Conservation (phyloP, 352 stramenopile genomes). For the Hyaloperonospora arabidopsidis region DNA sequence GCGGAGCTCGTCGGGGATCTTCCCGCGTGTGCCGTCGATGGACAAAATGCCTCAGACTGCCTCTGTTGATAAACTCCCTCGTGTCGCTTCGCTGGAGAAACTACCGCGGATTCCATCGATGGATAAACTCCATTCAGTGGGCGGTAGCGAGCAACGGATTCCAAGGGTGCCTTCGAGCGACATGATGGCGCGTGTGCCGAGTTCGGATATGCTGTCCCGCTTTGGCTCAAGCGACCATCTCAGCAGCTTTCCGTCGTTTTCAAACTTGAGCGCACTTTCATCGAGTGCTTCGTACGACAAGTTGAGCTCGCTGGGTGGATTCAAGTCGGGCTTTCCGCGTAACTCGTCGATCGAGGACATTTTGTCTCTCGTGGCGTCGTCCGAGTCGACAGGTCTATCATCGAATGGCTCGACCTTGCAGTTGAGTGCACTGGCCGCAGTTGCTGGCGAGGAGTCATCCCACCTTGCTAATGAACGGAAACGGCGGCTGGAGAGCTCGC, state of each 20-base stretch:
- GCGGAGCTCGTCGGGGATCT: slow-evolving; percentile 69
- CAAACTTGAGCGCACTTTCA: slow-evolving; percentile 55
- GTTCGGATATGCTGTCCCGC: slow-evolving; percentile 64
- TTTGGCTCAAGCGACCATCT: slow-evolving; percentile 60
- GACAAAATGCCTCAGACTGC: slow-evolving; percentile 52
- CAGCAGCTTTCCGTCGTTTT: slow-evolving; percentile 72
- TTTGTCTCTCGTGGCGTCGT: slow-evolving; percentile 74
- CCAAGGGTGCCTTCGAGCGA: slow-evolving; percentile 57
- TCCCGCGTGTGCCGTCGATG: slow-evolving; percentile 69
- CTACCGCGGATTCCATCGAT: slow-evolving; percentile 55
- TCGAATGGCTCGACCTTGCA: slow-evolving; percentile 57
- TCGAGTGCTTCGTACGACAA: slow-evolving; percentile 73
- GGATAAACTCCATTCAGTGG: slow-evolving; percentile 50
- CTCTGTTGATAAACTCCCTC: slow-evolving; percentile 58
- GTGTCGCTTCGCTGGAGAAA: slow-evolving; percentile 69
- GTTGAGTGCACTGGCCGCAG: slow-evolving; percentile 51
- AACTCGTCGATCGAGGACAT: slow-evolving; percentile 87
- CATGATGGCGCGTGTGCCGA: slow-evolving; percentile 60
- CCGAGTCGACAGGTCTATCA: slow-evolving; percentile 44
- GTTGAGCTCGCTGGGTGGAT: slow-evolving; percentile 43
- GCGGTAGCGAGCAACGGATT: slow-evolving; percentile 37
- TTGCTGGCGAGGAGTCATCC: slow-evolving; percentile 59
- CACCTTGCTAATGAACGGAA: slow-evolving; percentile 56
- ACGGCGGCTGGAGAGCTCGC: slow-evolving; percentile 35
- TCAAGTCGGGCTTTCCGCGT: slow-evolving; percentile 55